phyloP scores from a whole-genome alignment of 768 basidiomycete species.

The Termitomyces sp. region DNA sequence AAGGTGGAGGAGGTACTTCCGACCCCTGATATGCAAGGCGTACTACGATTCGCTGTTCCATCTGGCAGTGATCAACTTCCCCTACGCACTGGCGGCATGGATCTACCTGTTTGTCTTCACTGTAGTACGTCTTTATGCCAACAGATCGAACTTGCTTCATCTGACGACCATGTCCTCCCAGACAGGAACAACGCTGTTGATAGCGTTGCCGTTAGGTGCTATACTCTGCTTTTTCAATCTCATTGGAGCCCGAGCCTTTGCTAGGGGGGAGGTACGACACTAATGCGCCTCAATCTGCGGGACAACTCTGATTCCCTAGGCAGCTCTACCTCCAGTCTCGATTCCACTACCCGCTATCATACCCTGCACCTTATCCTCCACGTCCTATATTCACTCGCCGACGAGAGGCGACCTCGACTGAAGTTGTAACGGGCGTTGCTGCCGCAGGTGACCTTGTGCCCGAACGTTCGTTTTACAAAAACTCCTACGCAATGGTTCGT shows the following conservation, averaged over 20 bases:
- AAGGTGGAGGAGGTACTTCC: constrained; percentile 54
- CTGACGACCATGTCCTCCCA: constrained; percentile 20
- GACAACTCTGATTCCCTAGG: not conserved
- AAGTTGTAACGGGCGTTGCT: constrained; percentile 41
- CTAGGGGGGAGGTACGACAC: constrained; percentile 59
- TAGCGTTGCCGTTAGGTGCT: constrained; percentile 74
- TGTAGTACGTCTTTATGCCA: constrained; percentile 44
- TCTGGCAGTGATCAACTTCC: constrained; percentile 70
- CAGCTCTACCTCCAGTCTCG: constrained; percentile 63
- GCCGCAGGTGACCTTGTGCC: constrained; percentile 27
- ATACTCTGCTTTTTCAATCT: constrained; percentile 75
- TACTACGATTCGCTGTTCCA: constrained; percentile 70
- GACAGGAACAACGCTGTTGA: constrained; percentile 77
- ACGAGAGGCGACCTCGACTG: constrained; percentile 42
- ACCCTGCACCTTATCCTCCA: constrained; percentile 60
- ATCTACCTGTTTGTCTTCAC: constrained; percentile 77
- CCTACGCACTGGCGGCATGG: constrained; percentile 75
- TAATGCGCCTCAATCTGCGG: not conserved
- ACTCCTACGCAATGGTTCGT: constrained; percentile 75
- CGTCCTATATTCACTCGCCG: constrained; percentile 70
- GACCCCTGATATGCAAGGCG: constrained; percentile 47
- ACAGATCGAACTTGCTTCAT: not conserved
- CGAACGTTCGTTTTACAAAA: constrained; percentile 76
- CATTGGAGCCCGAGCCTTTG: constrained; percentile 65
- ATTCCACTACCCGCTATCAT: constrained; percentile 66